phyloP scores from a whole-genome alignment of 371 early-diverging fungal species.

The Furculomyces boomerangus region DNA sequence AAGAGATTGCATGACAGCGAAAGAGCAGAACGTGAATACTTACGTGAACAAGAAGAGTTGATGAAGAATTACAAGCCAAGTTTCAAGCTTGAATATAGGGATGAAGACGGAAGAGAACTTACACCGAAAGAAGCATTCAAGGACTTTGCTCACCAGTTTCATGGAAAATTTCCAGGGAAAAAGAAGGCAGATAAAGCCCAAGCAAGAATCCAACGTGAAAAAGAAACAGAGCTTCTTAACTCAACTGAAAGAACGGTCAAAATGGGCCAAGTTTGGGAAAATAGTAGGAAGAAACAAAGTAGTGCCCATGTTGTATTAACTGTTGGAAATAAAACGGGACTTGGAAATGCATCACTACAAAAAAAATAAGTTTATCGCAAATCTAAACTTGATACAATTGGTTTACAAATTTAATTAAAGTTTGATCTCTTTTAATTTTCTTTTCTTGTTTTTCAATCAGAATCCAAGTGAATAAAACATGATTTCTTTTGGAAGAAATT shows the following conservation, averaged over 20 bases:
- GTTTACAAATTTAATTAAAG: too few species aligned
- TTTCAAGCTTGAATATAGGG: conserved; percentile 75
- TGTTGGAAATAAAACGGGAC: conserved; percentile 37
- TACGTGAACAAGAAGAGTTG: conserved; percentile 56
- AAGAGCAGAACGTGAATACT: conserved; percentile 37
- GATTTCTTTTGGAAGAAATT: too few species aligned
- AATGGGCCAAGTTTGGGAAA: conserved; percentile 49
- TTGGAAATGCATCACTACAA: too few species aligned
- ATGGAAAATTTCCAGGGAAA: conserved; percentile 83
- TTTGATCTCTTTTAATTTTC: too few species aligned
- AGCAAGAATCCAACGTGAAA: conserved; percentile 63
- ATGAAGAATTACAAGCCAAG: conserved; percentile 83
- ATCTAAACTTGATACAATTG: too few species aligned
- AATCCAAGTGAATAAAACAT: too few species aligned
- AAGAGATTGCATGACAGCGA: conserved; percentile 35
- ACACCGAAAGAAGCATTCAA: conserved; percentile 83
- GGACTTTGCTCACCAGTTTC: conserved; percentile 84
- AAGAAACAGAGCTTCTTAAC: conserved; percentile 44
- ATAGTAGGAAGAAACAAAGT: conserved; percentile 49
- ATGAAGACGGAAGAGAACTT: conserved; percentile 65
- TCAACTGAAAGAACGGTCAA: conserved; percentile 56
- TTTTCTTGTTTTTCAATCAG: too few species aligned
- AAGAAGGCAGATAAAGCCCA: conserved; percentile 83
- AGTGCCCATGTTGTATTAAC: conserved; percentile 66
- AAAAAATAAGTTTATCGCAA: too few species aligned